These are phyloP conservation scores for Gloeopeniophorella convolvens DNA, from an alignment of 768 basidiomycete species.

Conservation along the genomic window DNA sequence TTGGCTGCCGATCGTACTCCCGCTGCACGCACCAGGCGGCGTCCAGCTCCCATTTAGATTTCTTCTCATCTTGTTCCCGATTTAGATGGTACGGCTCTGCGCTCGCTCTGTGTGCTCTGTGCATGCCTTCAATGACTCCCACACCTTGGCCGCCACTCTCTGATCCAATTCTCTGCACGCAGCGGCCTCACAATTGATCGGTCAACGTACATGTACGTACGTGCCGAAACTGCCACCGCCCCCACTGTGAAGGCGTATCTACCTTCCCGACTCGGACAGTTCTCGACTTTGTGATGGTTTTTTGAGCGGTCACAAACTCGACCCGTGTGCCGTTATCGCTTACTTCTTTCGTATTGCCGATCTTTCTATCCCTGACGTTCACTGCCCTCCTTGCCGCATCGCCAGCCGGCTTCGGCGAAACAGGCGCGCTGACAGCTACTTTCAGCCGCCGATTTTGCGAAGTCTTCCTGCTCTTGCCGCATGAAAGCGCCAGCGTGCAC, in stretches of 20 bases:
- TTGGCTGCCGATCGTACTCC: slow-evolving; percentile 7
- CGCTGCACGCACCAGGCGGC: slow-evolving; percentile 1
- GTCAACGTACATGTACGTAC: background rate
- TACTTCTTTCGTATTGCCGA: background rate
- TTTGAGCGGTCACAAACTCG: background rate
- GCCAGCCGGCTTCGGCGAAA: background rate
- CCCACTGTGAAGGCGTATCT: background rate
- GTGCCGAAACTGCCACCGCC: too few relatives aligned
- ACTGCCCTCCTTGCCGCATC: background rate
- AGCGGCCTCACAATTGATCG: slow-evolving; percentile 5
- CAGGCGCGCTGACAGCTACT: background rate
- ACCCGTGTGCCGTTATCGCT: background rate
- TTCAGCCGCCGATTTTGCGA: slow-evolving; percentile 1
- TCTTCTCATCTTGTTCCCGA: slow-evolving; percentile 3
- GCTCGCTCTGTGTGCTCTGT: background rate
- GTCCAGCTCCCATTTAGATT: slow-evolving; percentile 2
- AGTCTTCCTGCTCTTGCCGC: background rate
- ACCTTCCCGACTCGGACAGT: slow-evolving; percentile 3
- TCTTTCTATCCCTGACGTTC: background rate
- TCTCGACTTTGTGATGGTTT: background rate
- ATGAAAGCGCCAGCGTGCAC: background rate
- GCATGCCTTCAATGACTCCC: background rate
- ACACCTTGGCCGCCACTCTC: slow-evolving; percentile 2
- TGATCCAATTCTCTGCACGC: slow-evolving; percentile 1
- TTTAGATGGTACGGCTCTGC: background rate